These are phyloP conservation scores for Physaria fendleri DNA, from an alignment of 345 rosid species.

Conservation along the genomic window DNA sequence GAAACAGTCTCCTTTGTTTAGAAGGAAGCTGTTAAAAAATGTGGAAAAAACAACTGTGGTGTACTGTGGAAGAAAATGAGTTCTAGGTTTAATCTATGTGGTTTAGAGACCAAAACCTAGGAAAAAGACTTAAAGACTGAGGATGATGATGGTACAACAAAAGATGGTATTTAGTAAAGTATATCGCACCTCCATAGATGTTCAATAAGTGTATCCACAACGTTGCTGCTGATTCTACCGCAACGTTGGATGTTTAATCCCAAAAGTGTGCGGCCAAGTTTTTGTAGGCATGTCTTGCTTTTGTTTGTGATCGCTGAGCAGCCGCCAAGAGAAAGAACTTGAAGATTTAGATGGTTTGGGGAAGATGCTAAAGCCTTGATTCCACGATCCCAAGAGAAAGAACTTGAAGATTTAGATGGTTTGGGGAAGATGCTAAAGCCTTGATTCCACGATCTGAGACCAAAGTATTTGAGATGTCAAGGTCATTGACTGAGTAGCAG, in stretches of 20 bases:
- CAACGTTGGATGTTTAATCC: constrained; percentile 86
- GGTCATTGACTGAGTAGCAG: constrained; percentile 65
- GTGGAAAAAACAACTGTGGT: constrained; percentile 36
- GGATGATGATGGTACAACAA: constrained; percentile 18
- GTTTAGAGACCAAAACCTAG: constrained; percentile 62
- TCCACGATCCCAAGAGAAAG: too few relatives aligned
- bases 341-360: constrained; percentile 57
- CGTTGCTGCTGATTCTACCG: constrained; percentile 57
- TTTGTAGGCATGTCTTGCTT: constrained; percentile 49
- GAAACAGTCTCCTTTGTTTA: constrained; percentile 39
- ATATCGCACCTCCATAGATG: constrained; percentile 84
- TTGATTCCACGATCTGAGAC: constrained; percentile 64
- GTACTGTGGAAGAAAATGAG: constrained; percentile 43
- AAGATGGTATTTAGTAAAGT: constrained; percentile 53
- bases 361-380: constrained; percentile 46
- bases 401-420: constrained; percentile 64
- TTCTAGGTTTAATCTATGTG: constrained; percentile 34
- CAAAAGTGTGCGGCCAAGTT: constrained; percentile 59
- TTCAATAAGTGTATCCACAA: constrained; percentile 51
- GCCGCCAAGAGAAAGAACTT: constrained; percentile 71
- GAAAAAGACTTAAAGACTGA: constrained; percentile 21
- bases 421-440: constrained; percentile 44
- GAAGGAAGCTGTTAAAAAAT: constrained; percentile 52
- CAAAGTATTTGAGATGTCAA: constrained; percentile 61
- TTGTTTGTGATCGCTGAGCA: constrained; percentile 64